A percentile compares a stretch with the other conserved stretches of the same genome.
phyloP scores from a whole-genome alignment of 805 yeast genomes.

The Wickerhamiella alocasiicola region DNA sequence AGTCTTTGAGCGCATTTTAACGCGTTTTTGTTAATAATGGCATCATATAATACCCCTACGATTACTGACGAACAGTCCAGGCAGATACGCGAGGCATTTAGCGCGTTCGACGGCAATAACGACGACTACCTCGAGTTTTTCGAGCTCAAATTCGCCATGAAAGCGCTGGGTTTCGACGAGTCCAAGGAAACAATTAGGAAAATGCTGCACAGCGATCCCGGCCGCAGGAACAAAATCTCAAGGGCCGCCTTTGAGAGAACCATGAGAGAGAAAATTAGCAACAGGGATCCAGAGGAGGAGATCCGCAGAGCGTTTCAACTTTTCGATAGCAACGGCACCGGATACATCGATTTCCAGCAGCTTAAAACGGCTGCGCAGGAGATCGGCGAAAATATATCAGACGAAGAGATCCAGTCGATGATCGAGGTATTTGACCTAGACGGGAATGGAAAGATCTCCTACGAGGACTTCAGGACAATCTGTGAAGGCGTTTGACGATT shows the following conservation, averaged over 20 bases:
- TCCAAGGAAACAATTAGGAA: conserved; percentile 68
- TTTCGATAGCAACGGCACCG: conserved; percentile 82
- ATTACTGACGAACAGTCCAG: conserved; percentile 75
- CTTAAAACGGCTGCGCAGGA: conserved; percentile 84
- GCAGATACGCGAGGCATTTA: conserved; percentile 85
- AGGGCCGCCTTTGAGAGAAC: conserved; percentile 73
- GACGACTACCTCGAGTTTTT: conserved; percentile 88
- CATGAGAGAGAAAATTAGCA: conserved; percentile 67
- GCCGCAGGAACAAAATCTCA: conserved; percentile 33
- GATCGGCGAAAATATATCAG: conserved; percentile 80
- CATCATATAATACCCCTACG: too few species aligned
- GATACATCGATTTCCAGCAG: conserved; percentile 65
- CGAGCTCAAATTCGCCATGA: conserved; percentile 82
- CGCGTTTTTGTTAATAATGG: too few species aligned
- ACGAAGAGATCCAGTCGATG: conserved; percentile 91
- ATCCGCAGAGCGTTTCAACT: conserved; percentile 87
- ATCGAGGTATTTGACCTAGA: conserved; percentile 94
- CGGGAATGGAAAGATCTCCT: conserved; percentile 75
- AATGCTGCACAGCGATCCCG: conserved; percentile 62
- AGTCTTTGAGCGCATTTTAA: too few species aligned
- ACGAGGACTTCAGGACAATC: conserved; percentile 26
- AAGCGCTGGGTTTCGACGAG: conserved; percentile 87
- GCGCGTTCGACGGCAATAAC: conserved; percentile 79
- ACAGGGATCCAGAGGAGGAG: conserved; percentile 88
- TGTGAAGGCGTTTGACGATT: conserved; percentile 6